phyloP scores from a whole-genome alignment of 148 eudicot species.

The Arbutus unedo region DNA sequence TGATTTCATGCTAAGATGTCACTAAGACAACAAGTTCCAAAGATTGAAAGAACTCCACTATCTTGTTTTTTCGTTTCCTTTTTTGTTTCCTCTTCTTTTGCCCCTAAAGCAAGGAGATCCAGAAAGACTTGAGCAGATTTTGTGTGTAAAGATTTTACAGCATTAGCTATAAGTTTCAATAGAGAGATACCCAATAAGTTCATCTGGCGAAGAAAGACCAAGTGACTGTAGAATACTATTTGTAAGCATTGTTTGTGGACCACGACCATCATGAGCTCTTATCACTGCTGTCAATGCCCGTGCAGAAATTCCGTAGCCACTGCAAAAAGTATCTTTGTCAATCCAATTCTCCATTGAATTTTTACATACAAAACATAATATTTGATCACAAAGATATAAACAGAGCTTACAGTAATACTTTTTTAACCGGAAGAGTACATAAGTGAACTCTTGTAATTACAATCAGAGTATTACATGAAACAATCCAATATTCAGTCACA shows the following conservation, averaged over 20 bases:
- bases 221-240: conserved; percentile 46
- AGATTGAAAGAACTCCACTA: not conserved
- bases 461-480: not conserved
- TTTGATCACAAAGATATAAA: not conserved
- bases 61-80: not conserved
- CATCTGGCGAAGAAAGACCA: conserved; percentile 65
- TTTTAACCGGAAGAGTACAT: not conserved
- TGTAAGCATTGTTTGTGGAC: conserved; percentile 61
- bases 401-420: not conserved
- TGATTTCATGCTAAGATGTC: not conserved
- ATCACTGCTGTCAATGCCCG: conserved; percentile 71
- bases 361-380: not conserved
- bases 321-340: conserved; percentile 26
- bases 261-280: conserved; percentile 88
- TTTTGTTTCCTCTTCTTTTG: no score
- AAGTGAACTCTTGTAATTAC: not conserved
- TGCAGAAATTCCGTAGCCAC: conserved; percentile 90
- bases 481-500: not conserved
- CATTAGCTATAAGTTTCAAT: not conserved
- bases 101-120: not conserved
- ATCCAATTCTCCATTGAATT: not conserved
- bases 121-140: not conserved
- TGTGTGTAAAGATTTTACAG: not conserved
- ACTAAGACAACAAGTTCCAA: not conserved
- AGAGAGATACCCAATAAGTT: conserved; percentile 67